Evolutionary conservation across 169 alveolate genomes (phyloP).

Genomic region (Plasmodium vivax): DNA sequence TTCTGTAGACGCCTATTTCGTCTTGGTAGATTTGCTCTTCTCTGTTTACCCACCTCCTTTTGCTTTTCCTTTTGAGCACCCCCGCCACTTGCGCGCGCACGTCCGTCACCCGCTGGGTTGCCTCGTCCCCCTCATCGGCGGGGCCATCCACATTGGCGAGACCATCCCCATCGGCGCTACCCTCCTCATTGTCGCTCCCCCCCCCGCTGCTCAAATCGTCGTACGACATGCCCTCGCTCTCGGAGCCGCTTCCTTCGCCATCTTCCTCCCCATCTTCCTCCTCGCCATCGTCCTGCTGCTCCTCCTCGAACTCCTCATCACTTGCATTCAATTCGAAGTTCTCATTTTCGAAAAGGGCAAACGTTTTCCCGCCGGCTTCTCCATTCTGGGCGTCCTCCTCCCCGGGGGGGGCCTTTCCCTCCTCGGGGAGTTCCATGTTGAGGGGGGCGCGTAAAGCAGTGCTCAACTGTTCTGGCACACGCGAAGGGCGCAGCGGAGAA

Average conservation of each 20-base stretch:
- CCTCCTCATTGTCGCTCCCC: conserved; percentile 83
- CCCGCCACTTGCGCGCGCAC: neutral
- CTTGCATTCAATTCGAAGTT: conserved; percentile 48
- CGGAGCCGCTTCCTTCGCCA: conserved; percentile 79
- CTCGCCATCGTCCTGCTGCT: conserved; percentile 53
- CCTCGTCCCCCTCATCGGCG: conserved; percentile 7
- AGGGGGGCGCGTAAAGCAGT: neutral
- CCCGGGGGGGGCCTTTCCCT: neutral
- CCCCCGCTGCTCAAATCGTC: conserved; percentile 81
- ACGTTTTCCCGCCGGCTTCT: neutral
- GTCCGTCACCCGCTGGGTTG: neutral
- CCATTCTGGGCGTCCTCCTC: neutral
- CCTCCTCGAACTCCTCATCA: conserved; percentile 45
- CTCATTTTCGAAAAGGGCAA: conserved; percentile 49
- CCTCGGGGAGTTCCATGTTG: neutral
- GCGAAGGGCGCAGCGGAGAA: neutral
- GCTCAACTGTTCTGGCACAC: neutral
- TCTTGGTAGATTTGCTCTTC: conserved; percentile 23
- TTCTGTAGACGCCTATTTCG: conserved; percentile 50
- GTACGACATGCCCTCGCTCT: conserved; percentile 82
- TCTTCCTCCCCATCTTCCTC: conserved; percentile 67
- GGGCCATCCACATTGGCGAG: neutral
- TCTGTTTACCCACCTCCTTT: conserved; percentile 30
- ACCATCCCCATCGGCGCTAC: conserved; percentile 42
- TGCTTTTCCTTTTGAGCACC: neutral